Evolutionary conservation across 2,329 filamentous ascomycete species (phyloP).

Genomic region (Emmonsiellopsis sp.): DNA sequence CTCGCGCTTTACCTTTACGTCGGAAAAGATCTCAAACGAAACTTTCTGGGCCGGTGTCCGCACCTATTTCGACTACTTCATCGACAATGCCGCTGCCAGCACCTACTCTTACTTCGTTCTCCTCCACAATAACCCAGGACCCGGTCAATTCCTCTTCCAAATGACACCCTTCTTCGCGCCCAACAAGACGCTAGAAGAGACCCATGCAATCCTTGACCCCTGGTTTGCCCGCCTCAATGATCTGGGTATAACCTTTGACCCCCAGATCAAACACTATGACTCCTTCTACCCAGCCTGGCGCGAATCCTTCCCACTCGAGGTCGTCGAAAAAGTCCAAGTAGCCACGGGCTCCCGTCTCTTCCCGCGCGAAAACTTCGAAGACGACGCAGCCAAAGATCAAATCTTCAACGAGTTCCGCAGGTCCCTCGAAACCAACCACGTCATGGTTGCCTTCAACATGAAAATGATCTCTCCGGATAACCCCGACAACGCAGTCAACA

Average conservation of each 20-base stretch:
- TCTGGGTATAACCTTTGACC: conserved; percentile 28
- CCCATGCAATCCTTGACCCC: conserved; percentile 24
- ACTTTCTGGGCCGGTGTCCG: conserved; percentile 40
- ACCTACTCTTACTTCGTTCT: conserved; percentile 24
- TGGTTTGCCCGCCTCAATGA: conserved; percentile 23
- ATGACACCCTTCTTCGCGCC: conserved; percentile 30
- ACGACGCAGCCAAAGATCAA: conserved; percentile 10
- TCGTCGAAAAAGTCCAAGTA: conserved; percentile 24
- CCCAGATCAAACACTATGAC: conserved; percentile 28
- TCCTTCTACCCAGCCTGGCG: conserved; percentile 29
- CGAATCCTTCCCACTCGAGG: conserved; percentile 33
- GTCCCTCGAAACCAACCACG: conserved; percentile 1
- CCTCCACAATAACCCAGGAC: not conserved
- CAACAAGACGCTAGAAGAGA: conserved; percentile 23
- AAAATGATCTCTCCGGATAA: not conserved
- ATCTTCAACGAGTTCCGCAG: conserved; percentile 1
- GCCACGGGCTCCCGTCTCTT: conserved; percentile 29
- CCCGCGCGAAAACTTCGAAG: conserved; percentile 22
- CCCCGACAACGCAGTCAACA: conserved; percentile 2
- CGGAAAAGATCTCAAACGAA: conserved; percentile 21
- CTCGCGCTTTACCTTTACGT: conserved; percentile 32
- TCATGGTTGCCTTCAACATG: conserved; percentile 2
- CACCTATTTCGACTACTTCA: conserved; percentile 27
- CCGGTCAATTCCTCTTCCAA: conserved; percentile 11
- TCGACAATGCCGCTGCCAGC: conserved; percentile 18